A percentile compares a stretch with the other conserved stretches of the same genome.
phyloP scores from a whole-genome alignment of 805 yeast species.

The Nakazawaea pomicola region DNA sequence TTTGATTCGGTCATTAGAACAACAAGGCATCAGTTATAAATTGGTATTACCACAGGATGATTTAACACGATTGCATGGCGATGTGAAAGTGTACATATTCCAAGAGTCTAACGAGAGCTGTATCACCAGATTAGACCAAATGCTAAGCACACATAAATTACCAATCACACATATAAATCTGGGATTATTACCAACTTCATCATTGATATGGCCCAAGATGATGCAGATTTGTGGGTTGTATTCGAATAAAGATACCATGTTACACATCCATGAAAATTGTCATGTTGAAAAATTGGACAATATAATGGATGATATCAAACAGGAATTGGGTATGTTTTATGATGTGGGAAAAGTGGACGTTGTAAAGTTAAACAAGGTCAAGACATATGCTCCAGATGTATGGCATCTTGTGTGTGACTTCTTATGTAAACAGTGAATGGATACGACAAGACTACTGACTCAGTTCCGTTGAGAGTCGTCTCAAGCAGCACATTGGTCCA shows the following conservation, averaged over 20 bases:
- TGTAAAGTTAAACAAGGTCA: conserved; percentile 50
- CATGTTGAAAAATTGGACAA: conserved; percentile 34
- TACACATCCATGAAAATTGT: conserved; percentile 79
- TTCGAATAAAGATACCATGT: conserved; percentile 18
- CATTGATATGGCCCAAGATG: conserved; percentile 54
- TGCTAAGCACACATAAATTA: conserved; percentile 25
- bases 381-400: conserved; percentile 84
- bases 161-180: conserved; percentile 57
- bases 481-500: too few species aligned
- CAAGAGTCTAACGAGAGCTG: conserved; percentile 60
- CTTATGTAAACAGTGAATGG: background rate
- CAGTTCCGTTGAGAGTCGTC: too few species aligned
- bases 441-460: too few species aligned
- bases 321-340: conserved; percentile 12
- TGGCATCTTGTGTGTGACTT: conserved; percentile 66
- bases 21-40: conserved; percentile 36
- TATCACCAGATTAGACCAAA: conserved; percentile 30
- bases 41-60: conserved; percentile 25
- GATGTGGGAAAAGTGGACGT: background rate
- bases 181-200: conserved; percentile 74
- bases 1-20: conserved; percentile 46
- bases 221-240: conserved; percentile 17
- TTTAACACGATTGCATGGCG: conserved; percentile 20
- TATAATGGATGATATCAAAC: conserved; percentile 23
- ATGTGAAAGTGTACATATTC: conserved; percentile 41